These are phyloP conservation scores for Fusarium denticulatum DNA, from an alignment of 2,329 filamentous ascomycete genomes.

Conservation along the genomic window DNA sequence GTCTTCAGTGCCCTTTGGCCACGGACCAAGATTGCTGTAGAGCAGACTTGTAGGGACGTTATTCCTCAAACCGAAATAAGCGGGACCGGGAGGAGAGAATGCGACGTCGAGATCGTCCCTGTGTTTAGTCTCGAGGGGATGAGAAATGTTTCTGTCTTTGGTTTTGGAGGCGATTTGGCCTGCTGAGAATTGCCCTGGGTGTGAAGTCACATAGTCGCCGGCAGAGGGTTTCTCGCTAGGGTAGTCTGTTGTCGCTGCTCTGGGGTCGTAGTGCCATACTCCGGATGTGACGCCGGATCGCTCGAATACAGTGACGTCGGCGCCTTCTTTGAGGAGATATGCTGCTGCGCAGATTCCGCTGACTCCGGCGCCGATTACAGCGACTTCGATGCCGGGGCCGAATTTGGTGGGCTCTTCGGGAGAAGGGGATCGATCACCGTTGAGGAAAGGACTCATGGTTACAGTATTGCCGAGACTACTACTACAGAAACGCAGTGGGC, in stretches of 20 bases:
- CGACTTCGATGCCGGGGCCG: slow-evolving; percentile 40
- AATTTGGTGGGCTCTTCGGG: background rate
- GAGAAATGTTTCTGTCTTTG: background rate
- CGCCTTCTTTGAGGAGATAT: slow-evolving; percentile 49
- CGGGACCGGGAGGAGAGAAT: slow-evolving; percentile 54
- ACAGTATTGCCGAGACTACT: accelerated
- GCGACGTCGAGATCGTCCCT: slow-evolving; percentile 3
- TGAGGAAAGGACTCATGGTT: slow-evolving; percentile 22
- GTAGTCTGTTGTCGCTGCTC: slow-evolving; percentile 44
- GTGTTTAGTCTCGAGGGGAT: background rate
- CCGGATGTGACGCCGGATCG: slow-evolving; percentile 48
- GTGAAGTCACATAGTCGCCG: slow-evolving; percentile 41
- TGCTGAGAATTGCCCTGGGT: slow-evolving; percentile 10
- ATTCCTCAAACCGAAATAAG: slow-evolving; percentile 70
- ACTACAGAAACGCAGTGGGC: accelerated
- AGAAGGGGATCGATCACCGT: slow-evolving; percentile 4
- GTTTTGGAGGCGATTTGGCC: too few relatives aligned
- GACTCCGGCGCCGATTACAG: slow-evolving; percentile 54
- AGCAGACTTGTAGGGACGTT: slow-evolving; percentile 75
- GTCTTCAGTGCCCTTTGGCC: slow-evolving; percentile 68
- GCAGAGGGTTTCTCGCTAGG: slow-evolving; percentile 45
- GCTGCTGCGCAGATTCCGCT: slow-evolving; percentile 53
- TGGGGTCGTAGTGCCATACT: slow-evolving; percentile 52
- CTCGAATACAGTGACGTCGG: slow-evolving; percentile 53
- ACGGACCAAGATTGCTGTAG: slow-evolving; percentile 56